Evolutionary conservation across 2,329 filamentous ascomycete species (phyloP).

Genomic region (Didymellaceae sp.): DNA sequence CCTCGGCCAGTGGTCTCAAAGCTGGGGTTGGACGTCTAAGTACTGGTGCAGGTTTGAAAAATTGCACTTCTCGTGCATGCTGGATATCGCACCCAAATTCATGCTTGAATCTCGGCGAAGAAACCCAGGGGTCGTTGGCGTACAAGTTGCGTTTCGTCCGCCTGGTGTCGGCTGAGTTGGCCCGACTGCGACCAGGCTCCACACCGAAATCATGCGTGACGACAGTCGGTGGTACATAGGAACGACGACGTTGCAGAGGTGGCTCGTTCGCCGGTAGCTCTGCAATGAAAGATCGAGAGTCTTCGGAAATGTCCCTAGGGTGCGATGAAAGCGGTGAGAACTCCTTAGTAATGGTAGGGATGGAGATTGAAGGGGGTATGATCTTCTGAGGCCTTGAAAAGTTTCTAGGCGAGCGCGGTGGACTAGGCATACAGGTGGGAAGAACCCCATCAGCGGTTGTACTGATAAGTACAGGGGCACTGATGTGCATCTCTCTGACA

Average conservation of each 20-base stretch:
- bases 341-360: slow-evolving; percentile 25
- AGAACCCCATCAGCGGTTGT: slow-evolving; percentile 40
- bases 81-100: slow-evolving; percentile 21
- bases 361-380: slow-evolving; percentile 8
- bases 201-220: slow-evolving; percentile 23
- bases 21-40: slow-evolving; percentile 27
- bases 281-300: slow-evolving; percentile 23
- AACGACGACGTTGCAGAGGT: slow-evolving; percentile 26
- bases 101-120: slow-evolving; percentile 30
- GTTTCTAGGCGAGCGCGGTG: slow-evolving; percentile 24
- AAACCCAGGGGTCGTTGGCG: slow-evolving; percentile 39
- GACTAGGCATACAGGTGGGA: slow-evolving; percentile 39
- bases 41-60: slow-evolving; percentile 25
- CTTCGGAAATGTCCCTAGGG: slow-evolving; percentile 33
- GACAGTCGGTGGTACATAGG: slow-evolving; percentile 27
- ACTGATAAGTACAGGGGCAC: slow-evolving; percentile 42
- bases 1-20: slow-evolving; percentile 21
- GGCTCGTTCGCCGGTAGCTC: slow-evolving; percentile 16
- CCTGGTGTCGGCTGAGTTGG: slow-evolving; percentile 41
- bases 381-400: slow-evolving; percentile 15
- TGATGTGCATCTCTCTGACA: slow-evolving; percentile 40
- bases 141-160: slow-evolving; percentile 34
- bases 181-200: slow-evolving; percentile 29
- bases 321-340: slow-evolving; percentile 45
- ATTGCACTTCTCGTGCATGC: slow-evolving; percentile 21